These are phyloP conservation scores for Pseudogymnoascus sp. DNA, from an alignment of 2,329 filamentous ascomycete species.

Conservation along the genomic window DNA sequence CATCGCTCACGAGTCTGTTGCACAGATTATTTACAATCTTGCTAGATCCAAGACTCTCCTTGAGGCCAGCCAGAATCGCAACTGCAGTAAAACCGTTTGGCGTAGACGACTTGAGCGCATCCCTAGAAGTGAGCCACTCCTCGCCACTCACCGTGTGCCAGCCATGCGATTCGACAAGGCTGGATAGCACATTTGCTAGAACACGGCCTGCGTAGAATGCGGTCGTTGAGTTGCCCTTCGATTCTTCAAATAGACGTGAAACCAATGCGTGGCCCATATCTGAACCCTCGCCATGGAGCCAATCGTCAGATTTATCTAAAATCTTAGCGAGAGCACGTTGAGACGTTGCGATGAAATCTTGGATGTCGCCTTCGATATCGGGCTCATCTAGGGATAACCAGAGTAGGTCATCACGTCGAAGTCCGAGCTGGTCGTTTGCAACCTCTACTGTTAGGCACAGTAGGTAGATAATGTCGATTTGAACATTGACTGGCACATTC, in stretches of 20 bases:
- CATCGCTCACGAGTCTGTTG: constrained; percentile 53
- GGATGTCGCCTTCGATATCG: constrained; percentile 23
- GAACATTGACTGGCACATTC: constrained; percentile 34
- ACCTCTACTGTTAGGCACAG: constrained; percentile 44
- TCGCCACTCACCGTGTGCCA: constrained; percentile 37
- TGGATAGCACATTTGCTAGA: constrained; percentile 42
- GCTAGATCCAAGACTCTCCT: constrained; percentile 41
- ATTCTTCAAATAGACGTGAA: constrained; percentile 37
- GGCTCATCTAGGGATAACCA: constrained; percentile 37
- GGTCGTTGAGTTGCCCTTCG: constrained; percentile 34
- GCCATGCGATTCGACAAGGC: constrained; percentile 40
- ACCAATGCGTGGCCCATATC: constrained; percentile 36
- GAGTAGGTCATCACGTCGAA: constrained; percentile 36
- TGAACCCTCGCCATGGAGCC: constrained; percentile 33
- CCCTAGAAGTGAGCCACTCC: constrained; percentile 38
- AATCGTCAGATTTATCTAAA: constrained; percentile 36
- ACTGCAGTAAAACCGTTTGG: constrained; percentile 41
- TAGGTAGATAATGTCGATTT: constrained; percentile 44
- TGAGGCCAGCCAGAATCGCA: constrained; percentile 45
- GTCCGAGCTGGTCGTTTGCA: constrained; percentile 43
- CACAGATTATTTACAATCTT: constrained; percentile 45
- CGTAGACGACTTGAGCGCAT: constrained; percentile 40
- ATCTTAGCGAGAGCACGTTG: constrained; percentile 11
- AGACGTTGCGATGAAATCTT: constrained; percentile 14
- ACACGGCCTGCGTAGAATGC: constrained; percentile 47